Conservation (phyloP, 2,329 filamentous ascomycete genomes). For the Ascomycota sp. region DNA sequence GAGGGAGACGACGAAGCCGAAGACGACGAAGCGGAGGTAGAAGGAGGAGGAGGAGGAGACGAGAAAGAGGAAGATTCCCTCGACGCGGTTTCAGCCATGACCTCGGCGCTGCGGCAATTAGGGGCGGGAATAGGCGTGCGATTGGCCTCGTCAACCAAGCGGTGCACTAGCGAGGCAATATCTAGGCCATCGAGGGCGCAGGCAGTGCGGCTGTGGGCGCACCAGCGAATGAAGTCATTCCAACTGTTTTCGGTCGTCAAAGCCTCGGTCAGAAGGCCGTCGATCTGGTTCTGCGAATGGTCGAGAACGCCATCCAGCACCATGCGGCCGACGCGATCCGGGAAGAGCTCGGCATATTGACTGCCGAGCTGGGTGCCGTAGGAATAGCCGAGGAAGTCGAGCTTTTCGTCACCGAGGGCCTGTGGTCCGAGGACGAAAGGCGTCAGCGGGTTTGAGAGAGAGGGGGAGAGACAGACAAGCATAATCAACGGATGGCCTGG, state of each 20-base stretch:
- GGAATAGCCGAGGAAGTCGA: constrained; percentile 17
- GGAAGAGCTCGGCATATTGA: constrained; percentile 20
- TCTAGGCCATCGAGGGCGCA: background rate
- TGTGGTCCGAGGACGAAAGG: background rate
- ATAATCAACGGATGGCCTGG: too few species aligned
- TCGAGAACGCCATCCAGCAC: constrained; percentile 17
- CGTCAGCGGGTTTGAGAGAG: background rate
- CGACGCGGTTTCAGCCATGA: background rate
- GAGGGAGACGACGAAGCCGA: too few species aligned
- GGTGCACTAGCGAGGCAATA: background rate
- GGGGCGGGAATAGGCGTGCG: background rate
- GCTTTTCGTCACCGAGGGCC: constrained; percentile 1
- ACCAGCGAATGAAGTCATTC: constrained; percentile 1
- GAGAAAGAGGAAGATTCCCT: too few species aligned
- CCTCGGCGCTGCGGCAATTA: background rate
- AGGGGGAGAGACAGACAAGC: too few species aligned
- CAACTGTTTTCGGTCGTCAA: constrained; percentile 1
- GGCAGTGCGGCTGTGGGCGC: background rate
- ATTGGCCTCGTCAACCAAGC: background rate
- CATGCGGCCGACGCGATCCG: constrained; percentile 20
- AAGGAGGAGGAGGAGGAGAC: too few species aligned
- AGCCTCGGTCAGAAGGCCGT: constrained; percentile 1
- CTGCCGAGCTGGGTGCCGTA: constrained; percentile 19
- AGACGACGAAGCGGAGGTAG: too few species aligned
- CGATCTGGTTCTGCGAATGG: constrained; percentile 1